Conservation (phyloP, 257 asterid species). For the Solanum bukasovii region DNA sequence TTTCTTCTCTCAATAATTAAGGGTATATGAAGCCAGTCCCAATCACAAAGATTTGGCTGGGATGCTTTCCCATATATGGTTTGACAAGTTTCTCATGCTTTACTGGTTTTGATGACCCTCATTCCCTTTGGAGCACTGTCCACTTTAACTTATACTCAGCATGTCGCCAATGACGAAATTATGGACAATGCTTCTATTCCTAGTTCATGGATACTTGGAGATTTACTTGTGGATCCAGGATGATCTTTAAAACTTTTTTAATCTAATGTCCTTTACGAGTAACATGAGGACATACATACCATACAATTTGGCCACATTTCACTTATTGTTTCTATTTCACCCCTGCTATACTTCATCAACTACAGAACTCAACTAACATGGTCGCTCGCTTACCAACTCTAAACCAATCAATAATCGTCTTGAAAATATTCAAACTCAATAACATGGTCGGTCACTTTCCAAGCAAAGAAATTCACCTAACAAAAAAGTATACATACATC, state of each 20-base stretch:
- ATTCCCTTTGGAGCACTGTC: constrained; percentile 12
- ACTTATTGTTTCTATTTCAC: not conserved
- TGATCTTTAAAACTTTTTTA: constrained; percentile 33
- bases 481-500: not conserved
- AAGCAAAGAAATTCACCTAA: not conserved
- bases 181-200: constrained; percentile 16
- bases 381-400: not conserved
- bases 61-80: constrained; percentile 45
- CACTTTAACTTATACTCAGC: not conserved
- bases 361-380: not conserved
- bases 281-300: constrained; percentile 15
- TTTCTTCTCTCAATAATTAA: constrained; percentile 1
- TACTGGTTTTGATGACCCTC: constrained; percentile 29
- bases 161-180: constrained; percentile 10
- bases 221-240: constrained; percentile 31
- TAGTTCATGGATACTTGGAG: constrained; percentile 14
- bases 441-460: not conserved
- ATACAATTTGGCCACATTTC: not conserved
- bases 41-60: constrained; percentile 50
- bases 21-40: constrained; percentile 23
- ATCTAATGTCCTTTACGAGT: constrained; percentile 30
- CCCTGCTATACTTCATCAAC: not conserved
- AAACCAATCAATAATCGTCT: not conserved
- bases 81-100: constrained; percentile 34
- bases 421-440: not conserved